phyloP scores from a whole-genome alignment of 768 basidiomycete species.

The Lactifluus hygrophoroides region DNA sequence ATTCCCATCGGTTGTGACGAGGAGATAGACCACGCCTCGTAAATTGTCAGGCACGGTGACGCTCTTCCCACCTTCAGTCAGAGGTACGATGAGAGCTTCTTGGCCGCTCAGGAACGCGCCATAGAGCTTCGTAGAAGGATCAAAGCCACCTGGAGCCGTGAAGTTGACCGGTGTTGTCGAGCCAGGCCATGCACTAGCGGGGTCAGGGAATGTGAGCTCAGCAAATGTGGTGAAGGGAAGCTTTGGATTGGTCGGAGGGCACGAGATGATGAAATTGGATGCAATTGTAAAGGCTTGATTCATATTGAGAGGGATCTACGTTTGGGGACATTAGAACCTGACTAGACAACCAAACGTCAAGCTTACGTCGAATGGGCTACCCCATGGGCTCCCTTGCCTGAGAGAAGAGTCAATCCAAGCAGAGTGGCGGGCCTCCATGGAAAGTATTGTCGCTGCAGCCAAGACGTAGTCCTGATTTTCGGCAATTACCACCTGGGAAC shows the following conservation, averaged over 20 bases:
- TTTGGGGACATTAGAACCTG: conserved; percentile 26
- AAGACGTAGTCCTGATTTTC: conserved; percentile 34
- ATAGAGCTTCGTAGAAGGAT: conserved; percentile 7
- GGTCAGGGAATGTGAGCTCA: conserved; percentile 29
- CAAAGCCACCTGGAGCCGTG: background rate
- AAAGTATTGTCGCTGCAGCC: conserved; percentile 47
- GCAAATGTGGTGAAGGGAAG: conserved; percentile 47
- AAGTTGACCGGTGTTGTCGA: conserved; percentile 7
- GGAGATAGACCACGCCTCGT: conserved; percentile 11
- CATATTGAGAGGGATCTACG: conserved; percentile 34
- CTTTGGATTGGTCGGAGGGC: conserved; percentile 45
- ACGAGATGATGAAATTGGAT: conserved; percentile 40
- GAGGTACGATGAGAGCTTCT: conserved; percentile 15
- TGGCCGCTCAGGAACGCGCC: conserved; percentile 18
- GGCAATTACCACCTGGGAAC: background rate
- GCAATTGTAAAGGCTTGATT: conserved; percentile 36
- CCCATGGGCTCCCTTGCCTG: conserved; percentile 44
- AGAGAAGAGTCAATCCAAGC: conserved; percentile 50
- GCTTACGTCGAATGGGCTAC: conserved; percentile 43
- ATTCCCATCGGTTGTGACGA: conserved; percentile 13
- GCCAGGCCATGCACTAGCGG: conserved; percentile 12
- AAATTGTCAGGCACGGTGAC: conserved; percentile 12
- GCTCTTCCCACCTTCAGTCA: conserved; percentile 2
- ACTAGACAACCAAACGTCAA: conserved; percentile 20
- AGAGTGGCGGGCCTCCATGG: conserved; percentile 56